Base-by-base conservation (phyloP, 768 basidiomycete species). In the Hortiboletus flavorubellus region DNA sequence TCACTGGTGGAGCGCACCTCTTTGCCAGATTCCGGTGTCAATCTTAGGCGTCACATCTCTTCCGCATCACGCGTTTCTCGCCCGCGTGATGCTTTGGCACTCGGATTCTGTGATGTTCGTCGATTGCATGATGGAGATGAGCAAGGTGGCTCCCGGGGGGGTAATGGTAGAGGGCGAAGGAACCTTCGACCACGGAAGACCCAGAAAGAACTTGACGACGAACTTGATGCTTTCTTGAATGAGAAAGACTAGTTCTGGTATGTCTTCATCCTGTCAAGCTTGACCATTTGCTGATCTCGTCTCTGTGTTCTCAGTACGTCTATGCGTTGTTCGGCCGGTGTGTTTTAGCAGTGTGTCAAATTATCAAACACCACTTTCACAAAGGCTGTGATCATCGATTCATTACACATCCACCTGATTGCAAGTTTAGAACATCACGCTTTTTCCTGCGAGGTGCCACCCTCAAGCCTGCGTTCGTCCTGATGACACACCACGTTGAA, bases 131-230 rank as follows among this genome's bases (percentile, higher is more conserved):
- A 61, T 55, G 62, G 54, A 53, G 59, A 68, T 54, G 66, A 63
- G 34, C 57, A 59, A 54, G 51, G 64, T 63, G 60, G 66, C 59
- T 59, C 57, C 63, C 51, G 68, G 49, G 59, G 63, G 63, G 54
- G 58, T 61, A 65, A 59, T 59, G 64, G 71, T 61, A 64, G 73
- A 53, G 69, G 73, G 38, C 73, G 79, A 42, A 75, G 75, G 54
- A 67, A 68, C 55, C 65, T 70, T 56, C 75, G 78, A 11, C 73
- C 77, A 23, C 77, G 68, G 54, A 84, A 83, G 69, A 88, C 82
- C 1, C 84, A 85, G 65, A 81, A 87, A 70, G 89, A 93, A 61
- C 75, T 93, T 37, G 91, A 93, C 59, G 89, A 86, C 46, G 91
- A 93, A 64, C 74, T 93, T 45, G 91, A 93, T 33, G 85, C 86